Conservation (phyloP, 2,329 filamentous ascomycete species). For the Aspergillus bombycis region DNA sequence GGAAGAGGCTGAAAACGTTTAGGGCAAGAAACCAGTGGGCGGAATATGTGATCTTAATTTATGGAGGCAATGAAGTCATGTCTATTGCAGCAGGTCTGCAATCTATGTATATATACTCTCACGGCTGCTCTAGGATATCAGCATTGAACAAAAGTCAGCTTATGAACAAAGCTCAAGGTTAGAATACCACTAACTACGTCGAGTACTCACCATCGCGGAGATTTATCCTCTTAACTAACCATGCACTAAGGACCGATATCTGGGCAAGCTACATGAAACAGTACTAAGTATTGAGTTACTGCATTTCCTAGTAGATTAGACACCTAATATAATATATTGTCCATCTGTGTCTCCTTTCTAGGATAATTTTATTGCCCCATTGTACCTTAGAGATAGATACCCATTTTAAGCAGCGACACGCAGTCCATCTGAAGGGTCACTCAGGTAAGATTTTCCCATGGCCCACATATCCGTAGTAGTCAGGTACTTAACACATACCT, state of each 20-base stretch:
- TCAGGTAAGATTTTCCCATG: too few relatives aligned
- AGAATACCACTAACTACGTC: background rate
- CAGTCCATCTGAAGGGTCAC: too few relatives aligned
- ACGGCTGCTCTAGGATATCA: background rate
- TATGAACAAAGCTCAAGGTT: background rate
- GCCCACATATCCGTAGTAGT: too few relatives aligned
- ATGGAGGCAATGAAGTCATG: background rate
- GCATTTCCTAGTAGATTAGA: background rate
- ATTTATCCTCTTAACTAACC: too few relatives aligned
- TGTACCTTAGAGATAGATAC: too few relatives aligned
- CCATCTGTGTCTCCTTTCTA: too few relatives aligned
- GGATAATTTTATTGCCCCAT: too few relatives aligned
- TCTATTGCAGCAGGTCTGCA: conserved; percentile 10
- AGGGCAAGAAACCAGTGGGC: background rate
- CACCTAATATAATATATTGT: too few relatives aligned
- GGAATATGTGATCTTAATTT: background rate
- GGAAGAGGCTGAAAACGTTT: conserved; percentile 26
- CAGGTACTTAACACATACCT: too few relatives aligned
- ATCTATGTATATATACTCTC: background rate
- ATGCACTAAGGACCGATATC: background rate
- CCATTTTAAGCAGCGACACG: too few relatives aligned
- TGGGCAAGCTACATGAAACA: background rate
- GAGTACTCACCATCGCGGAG: background rate
- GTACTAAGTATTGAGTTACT: background rate
- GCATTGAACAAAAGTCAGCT: background rate